Evolutionary conservation across 2,329 filamentous ascomycete genomes (phyloP).

Genomic region (Exophiala xenobiotica): DNA sequence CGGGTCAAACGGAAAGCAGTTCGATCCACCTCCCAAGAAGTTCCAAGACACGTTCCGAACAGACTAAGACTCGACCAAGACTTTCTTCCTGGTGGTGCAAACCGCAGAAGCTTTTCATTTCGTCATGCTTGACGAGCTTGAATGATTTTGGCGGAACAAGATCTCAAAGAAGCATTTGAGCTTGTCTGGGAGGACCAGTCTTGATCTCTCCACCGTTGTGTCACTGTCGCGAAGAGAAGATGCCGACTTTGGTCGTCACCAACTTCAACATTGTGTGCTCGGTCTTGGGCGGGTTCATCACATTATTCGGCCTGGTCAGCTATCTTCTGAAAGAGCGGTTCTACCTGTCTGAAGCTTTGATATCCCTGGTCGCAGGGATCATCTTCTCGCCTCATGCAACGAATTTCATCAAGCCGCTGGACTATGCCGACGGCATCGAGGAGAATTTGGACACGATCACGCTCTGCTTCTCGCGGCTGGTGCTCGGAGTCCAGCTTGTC

Average conservation of each 20-base stretch:
- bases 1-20: no score
- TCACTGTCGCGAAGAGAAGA: slow-evolving; percentile 32
- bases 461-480: slow-evolving; percentile 79
- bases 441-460: slow-evolving; percentile 70
- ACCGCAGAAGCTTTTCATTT: no score
- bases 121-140: no score
- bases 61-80: no score
- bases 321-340: slow-evolving; percentile 86
- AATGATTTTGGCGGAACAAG: no score
- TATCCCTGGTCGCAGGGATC: slow-evolving; percentile 76
- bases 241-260: slow-evolving; percentile 64
- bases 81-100: no score
- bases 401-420: slow-evolving; percentile 70
- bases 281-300: slow-evolving; percentile 81
- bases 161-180: no score
- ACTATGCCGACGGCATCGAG: slow-evolving; percentile 64
- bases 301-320: slow-evolving; percentile 85
- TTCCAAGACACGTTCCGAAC: no score
- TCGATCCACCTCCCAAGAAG: no score
- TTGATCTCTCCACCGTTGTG: neutral
- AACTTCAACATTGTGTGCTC: slow-evolving; percentile 86
- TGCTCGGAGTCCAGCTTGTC: slow-evolving; percentile 86
- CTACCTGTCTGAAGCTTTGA: slow-evolving; percentile 87
- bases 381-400: slow-evolving; percentile 75
- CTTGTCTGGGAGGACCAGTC: neutral